These are phyloP conservation scores for Aethionema arabicum DNA, from an alignment of 345 rosid species.

Conservation along the genomic window DNA sequence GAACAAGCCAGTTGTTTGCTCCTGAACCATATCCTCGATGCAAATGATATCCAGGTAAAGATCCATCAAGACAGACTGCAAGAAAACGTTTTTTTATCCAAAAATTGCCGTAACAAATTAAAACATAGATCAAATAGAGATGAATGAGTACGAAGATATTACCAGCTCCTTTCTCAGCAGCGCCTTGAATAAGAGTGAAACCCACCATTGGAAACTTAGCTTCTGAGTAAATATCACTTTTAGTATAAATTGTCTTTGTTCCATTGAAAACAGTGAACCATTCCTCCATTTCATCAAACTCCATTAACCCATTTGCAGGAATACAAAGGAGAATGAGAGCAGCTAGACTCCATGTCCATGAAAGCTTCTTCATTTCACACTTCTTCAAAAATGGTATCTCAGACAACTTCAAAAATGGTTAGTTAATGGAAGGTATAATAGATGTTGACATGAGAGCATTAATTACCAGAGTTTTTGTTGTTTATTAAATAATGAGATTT, in stretches of 20 bases:
- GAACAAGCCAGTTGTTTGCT: conserved; percentile 72
- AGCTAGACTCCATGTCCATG: conserved; percentile 40
- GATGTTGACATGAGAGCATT: conserved; percentile 20
- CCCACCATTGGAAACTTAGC: conserved; percentile 42
- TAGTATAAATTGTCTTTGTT: conserved; percentile 28
- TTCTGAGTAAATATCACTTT: conserved; percentile 33
- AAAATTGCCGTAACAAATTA: conserved; percentile 18
- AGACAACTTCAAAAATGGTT: too few relatives aligned
- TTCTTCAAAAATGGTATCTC: conserved; percentile 8
- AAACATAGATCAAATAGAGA: too few relatives aligned
- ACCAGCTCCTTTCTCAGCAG: conserved; percentile 45
- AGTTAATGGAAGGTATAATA: conserved; percentile 11
- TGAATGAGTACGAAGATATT: not conserved
- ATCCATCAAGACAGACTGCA: conserved; percentile 76
- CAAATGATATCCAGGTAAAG: conserved; percentile 69
- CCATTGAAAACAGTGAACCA: conserved; percentile 30
- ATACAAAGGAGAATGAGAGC: conserved; percentile 15
- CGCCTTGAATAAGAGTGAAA: conserved; percentile 40
- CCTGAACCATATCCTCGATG: conserved; percentile 73
- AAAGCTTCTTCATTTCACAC: conserved; percentile 26
- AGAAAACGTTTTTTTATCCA: not conserved
- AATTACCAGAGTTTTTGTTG: not conserved
- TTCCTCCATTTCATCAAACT: conserved; percentile 38
- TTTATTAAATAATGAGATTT: not conserved
- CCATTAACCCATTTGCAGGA: conserved; percentile 26